phyloP scores from a whole-genome alignment of 306 rosid genomes.

The Cucurbita moschata region DNA sequence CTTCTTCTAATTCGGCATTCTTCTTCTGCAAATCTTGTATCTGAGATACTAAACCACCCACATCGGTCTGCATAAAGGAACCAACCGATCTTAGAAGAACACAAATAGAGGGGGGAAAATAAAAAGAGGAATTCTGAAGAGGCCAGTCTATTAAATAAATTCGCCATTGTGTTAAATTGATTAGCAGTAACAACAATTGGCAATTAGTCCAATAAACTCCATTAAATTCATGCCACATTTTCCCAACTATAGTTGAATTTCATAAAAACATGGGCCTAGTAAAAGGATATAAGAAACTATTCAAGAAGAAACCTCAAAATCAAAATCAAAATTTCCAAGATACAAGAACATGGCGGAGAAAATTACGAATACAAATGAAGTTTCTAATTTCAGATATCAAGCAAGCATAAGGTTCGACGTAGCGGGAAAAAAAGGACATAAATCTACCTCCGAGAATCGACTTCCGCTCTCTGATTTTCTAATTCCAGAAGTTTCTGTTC shows the following conservation, averaged over 20 bases:
- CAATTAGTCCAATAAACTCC: neutral
- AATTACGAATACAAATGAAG: neutral
- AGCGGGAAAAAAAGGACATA: neutral
- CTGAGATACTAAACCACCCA: conserved; percentile 63
- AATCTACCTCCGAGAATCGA: conserved; percentile 51
- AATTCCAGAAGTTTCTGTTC: conserved; percentile 34
- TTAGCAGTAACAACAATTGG: neutral
- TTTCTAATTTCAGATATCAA: neutral
- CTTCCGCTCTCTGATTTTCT: conserved; percentile 58
- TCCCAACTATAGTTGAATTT: neutral
- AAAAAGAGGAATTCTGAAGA: neutral
- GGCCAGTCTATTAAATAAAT: neutral
- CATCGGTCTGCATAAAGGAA: conserved; percentile 36
- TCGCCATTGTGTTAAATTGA: neutral
- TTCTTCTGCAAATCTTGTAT: conserved; percentile 49
- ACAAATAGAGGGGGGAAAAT: neutral
- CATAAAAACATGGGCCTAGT: neutral
- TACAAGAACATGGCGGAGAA: neutral
- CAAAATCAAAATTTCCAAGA: neutral
- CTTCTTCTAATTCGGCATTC: conserved; percentile 51
- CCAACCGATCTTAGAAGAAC: neutral
- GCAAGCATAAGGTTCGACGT: neutral
- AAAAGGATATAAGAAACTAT: neutral
- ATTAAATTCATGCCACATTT: neutral
- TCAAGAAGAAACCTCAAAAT: neutral